Evolutionary conservation across 331 rosid genomes (phyloP), one percentile per base, ranked within the genome.

Genomic region (Rosa hybrid): DNA sequence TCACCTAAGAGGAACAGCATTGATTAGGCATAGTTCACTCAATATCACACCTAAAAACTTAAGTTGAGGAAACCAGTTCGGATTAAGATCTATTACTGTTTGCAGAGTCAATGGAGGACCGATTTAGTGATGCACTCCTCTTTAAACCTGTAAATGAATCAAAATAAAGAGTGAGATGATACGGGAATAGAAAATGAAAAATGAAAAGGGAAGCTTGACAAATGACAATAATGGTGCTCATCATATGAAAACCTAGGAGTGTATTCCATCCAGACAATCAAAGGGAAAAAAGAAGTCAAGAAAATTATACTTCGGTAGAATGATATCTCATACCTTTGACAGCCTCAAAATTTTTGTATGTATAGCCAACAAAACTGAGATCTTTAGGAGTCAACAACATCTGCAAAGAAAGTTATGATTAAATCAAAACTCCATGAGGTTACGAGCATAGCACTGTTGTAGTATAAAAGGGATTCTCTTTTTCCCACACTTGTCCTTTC

Each of bases 281-380:
- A 14, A 80, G 23, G 71, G 60, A 75, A 75, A 45, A 78, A 44
- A 48, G 10, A 54, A 13, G 14, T 11, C 42, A 42, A 70, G 72
- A 76, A 25, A 27, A 64, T 56, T 45, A 63, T 67, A 64, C 72
- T 72, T 16, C 3, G 27, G 76, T 68, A 75, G 53, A 70, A 77
- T 13, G 64, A 51, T 68, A 84, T 59, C 38, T 46, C 85, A 17
- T 87, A 92, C 98, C 97, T 83, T 90, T 92, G 81, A 92, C 88
- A 68, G 97, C 98, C 42, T 94, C 97, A 75, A 94, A 94, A 67
- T 94, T 92, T 86, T 94, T 94, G 84, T 92, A 94, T 54, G 98
- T 92, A 85, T 94, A 94, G 73, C 98, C 98, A 86, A 94, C 98
- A 82, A 94, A 94, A 87, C 84, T 94, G 74, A 94, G 95, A 91